Percentiles rank a stretch among this genome's conserved stretches.
Evolutionary conservation across 2,329 filamentous ascomycete species (phyloP).

Genomic region (Byssoonygena ceratinophila): DNA sequence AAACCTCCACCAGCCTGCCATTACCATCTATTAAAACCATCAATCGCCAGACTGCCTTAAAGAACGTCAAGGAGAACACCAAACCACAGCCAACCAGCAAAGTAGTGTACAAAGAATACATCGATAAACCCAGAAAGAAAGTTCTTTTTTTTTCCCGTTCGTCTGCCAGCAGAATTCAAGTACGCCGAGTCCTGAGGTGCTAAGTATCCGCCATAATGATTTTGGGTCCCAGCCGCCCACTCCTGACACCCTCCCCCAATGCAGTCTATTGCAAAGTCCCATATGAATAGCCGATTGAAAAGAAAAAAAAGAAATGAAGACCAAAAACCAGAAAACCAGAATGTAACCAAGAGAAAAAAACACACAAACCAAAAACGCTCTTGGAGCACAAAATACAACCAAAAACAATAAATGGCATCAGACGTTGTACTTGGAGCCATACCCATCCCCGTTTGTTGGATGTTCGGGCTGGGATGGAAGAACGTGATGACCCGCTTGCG

Average conservation of each 20-base stretch:
- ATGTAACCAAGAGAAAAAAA: no score
- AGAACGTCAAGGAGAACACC: no score
- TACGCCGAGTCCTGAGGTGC: slow-evolving; percentile 2
- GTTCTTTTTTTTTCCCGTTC: neutral
- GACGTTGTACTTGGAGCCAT: neutral
- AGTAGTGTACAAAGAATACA: neutral
- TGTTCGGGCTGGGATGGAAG: slow-evolving; percentile 4
- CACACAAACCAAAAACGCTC: no score
- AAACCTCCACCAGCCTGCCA: neutral
- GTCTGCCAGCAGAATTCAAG: slow-evolving; percentile 2
- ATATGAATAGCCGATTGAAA: neutral
- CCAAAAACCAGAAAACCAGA: no score
- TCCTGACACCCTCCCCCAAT: slow-evolving; percentile 2
- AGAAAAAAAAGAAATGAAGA: neutral
- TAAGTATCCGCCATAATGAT: slow-evolving; percentile 1
- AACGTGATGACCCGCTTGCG: neutral
- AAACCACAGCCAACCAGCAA: neutral
- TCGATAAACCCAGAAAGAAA: neutral
- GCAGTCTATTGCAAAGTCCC: neutral
- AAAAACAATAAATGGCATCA: neutral
- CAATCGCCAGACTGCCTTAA: neutral
- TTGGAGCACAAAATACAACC: neutral
- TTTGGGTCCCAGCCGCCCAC: slow-evolving; percentile 1
- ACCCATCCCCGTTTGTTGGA: slow-evolving; percentile 4
- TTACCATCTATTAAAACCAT: neutral